A percentile compares a stretch with the other conserved stretches of the same genome.
Evolutionary conservation across 768 basidiomycete species (phyloP).

Genomic region (Hebeloma cylindrosporum): DNA sequence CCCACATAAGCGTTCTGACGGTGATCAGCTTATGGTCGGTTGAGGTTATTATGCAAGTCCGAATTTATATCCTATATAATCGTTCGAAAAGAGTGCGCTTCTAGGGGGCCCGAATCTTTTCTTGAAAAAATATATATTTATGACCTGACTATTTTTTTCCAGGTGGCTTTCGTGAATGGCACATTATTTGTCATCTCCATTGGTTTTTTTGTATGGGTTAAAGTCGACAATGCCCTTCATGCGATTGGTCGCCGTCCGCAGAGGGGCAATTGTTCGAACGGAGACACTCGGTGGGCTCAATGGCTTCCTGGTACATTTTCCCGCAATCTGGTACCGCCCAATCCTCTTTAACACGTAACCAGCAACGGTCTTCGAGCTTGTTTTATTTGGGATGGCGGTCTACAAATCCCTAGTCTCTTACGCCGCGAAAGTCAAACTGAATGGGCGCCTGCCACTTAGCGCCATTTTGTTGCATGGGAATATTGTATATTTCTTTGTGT

Average conservation of each 20-base stretch:
- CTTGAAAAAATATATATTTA: too few species aligned
- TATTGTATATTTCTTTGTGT: conserved; percentile 46
- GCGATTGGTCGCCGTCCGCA: too few species aligned
- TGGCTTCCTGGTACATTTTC: conserved; percentile 42
- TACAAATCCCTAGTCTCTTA: conserved; percentile 33
- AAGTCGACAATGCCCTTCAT: conserved; percentile 41
- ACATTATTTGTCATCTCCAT: conserved; percentile 42
- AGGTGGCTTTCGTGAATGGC: conserved; percentile 40
- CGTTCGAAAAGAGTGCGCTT: conserved; percentile 37
- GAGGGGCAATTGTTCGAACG: conserved; percentile 34
- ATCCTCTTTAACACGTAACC: too few species aligned
- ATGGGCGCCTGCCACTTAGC: conserved; percentile 29
- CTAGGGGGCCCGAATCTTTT: background rate
- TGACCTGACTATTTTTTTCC: too few species aligned
- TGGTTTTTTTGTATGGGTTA: conserved; percentile 40
- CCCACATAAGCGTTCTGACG: conserved; percentile 39
- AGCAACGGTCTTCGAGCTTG: conserved; percentile 43
- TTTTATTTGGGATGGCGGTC: conserved; percentile 41
- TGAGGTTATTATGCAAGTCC: conserved; percentile 49
- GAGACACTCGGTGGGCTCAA: conserved; percentile 42
- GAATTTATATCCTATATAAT: conserved; percentile 43
- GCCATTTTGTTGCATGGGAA: conserved; percentile 43
- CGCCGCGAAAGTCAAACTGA: conserved; percentile 23
- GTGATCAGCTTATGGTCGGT: conserved; percentile 48
- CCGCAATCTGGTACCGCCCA: background rate